Evolutionary conservation across 495 filamentous ascomycete genomes (phyloP), one percentile per base, ranked within the genome.

Genomic region (Melanomma pulvis-pyrius): DNA sequence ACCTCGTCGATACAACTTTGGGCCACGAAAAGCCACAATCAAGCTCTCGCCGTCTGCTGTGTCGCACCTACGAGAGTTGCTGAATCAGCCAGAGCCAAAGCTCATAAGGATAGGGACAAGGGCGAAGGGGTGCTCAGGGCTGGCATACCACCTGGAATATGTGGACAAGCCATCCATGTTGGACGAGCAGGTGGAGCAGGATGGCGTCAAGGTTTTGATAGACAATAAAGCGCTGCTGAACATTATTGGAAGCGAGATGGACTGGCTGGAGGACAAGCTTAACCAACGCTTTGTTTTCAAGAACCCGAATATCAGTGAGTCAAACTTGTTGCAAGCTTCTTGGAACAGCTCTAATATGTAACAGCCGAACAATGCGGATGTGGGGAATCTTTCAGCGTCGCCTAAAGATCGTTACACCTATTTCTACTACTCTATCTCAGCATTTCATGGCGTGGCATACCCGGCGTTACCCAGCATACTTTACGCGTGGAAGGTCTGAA

Each of bases 161-260:
- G 93, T 98, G 29, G 93, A 97, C 69, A 90, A 92, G 80, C 83
- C 92, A 0, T 91, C 85, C 2, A 82, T 82, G 47, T 94, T 97
- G 68, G 94, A 98, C 74, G 94, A 98, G 74, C 80, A 88, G 60
- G 92, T 98, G 15, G 92, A 94, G 73, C 96, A 98, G 74, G 94
- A 97, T 70, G 94, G 92, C 2, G 94, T 98, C 15, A 94, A 89
- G 80, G 96, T 98, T 32, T 73, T 98, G 77, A 91, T 98, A 58
- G 94, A 98, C 79, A 92, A 90, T 79, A 98, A 97, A 79, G 94
- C 94, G 63, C 79, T 98, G 62, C 94, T 98, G 71, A 97, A 91
- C 74, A 97, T 98, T 47, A 96, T 98, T 75, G 94, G 96, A 9
- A 97, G 90, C 71, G 94, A 98, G 82, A 98, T 98, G 94, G 94